Percentiles rank a stretch among this genome's conserved stretches.
Conservation (phyloP, 441 rosid genomes). For the Viola pubescens region DNA sequence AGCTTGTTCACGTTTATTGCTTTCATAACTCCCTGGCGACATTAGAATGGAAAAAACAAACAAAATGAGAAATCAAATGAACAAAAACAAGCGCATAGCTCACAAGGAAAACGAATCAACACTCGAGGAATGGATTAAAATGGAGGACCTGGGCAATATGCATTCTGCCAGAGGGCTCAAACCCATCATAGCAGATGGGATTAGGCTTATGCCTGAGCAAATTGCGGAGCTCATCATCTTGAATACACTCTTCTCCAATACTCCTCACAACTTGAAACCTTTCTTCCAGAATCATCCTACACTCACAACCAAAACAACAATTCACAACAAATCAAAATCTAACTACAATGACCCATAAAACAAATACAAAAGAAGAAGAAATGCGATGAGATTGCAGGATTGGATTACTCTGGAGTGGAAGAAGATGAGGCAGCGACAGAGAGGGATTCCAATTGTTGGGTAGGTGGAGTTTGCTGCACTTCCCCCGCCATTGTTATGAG, state of each 20-base stretch:
- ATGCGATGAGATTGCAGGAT: constrained; percentile 4
- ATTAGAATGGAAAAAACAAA: too few species aligned
- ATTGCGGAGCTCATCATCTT: constrained; percentile 61
- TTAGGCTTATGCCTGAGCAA: constrained; percentile 62
- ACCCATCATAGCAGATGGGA: constrained; percentile 84
- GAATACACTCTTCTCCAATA: constrained; percentile 69
- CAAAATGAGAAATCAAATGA: background rate
- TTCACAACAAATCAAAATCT: constrained; percentile 5
- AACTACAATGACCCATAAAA: background rate
- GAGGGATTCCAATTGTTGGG: constrained; percentile 25
- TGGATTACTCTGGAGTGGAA: background rate
- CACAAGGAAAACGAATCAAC: background rate
- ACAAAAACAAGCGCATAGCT: background rate
- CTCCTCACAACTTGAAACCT: constrained; percentile 57
- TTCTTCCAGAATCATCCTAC: constrained; percentile 42
- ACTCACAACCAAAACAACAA: background rate
- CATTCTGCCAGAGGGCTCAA: constrained; percentile 90
- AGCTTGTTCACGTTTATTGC: constrained; percentile 65
- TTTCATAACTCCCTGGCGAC: constrained; percentile 70
- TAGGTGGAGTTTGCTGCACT: constrained; percentile 1
- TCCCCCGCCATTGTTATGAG: too few species aligned
- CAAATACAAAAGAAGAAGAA: background rate
- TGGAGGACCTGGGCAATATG: constrained; percentile 74
- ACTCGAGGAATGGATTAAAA: background rate
- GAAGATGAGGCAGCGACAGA: constrained; percentile 27